Evolutionary conservation across 2,329 filamentous ascomycete species (phyloP).

Genomic region (Exophiala alcalophila): DNA sequence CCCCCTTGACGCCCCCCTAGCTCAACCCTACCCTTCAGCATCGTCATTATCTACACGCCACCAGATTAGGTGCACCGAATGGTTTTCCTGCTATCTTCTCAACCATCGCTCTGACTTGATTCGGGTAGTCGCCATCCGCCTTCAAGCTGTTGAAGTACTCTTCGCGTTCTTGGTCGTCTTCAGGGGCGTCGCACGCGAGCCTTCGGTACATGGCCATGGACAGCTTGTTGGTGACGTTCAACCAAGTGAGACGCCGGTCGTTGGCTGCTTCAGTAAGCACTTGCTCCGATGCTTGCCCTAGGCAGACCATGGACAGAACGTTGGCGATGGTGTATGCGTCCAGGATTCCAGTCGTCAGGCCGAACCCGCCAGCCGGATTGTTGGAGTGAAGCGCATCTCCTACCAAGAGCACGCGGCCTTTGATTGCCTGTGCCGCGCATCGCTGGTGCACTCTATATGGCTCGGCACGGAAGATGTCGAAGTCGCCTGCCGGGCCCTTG

Average conservation of each 20-base stretch:
- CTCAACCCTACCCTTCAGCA: no score
- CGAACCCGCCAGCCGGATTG: constrained; percentile 16
- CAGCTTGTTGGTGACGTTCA: constrained; percentile 14
- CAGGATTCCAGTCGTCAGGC: constrained; percentile 16
- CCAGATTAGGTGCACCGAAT: no score
- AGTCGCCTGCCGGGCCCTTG: constrained; percentile 5
- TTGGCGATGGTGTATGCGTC: constrained; percentile 9
- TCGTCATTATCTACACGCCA: no score
- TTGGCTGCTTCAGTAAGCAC: constrained; percentile 18
- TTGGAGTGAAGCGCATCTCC: constrained; percentile 13
- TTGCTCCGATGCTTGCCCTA: constrained; percentile 9
- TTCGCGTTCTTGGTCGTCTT: constrained; percentile 5
- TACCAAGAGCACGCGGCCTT: constrained; percentile 13
- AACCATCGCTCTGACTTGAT: neutral
- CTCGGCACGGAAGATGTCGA: constrained; percentile 14
- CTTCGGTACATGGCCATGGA: constrained; percentile 14
- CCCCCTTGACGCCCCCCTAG: no score
- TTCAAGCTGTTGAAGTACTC: constrained; percentile 19
- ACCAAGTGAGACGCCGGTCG: constrained; percentile 13
- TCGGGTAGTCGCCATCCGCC: neutral
- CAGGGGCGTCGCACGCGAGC: constrained; percentile 1
- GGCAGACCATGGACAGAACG: neutral
- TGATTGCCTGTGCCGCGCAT: constrained; percentile 9
- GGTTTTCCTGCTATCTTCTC: neutral
- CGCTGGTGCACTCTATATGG: constrained; percentile 18